Evolutionary conservation across 345 rosid species (phyloP).

Genomic region (Syzygium oleosum): DNA sequence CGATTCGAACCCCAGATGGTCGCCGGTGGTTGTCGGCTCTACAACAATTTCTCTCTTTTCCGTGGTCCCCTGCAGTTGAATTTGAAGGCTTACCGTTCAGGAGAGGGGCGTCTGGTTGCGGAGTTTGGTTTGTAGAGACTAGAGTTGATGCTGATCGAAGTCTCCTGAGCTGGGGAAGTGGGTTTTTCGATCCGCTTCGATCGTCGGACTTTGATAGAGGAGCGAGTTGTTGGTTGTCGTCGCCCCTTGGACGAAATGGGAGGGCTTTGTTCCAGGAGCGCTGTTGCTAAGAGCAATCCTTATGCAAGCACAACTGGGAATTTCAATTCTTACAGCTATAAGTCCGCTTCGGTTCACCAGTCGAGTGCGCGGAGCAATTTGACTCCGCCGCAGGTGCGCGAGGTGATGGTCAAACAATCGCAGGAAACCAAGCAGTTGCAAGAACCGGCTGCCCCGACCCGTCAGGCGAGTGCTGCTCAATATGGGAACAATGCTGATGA

Average conservation of each 20-base stretch:
- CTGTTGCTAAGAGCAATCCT: slow-evolving; percentile 10
- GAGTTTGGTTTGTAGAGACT: neutral
- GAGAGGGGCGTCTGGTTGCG: neutral
- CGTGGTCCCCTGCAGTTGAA: neutral
- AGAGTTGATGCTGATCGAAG: neutral
- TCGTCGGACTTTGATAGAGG: neutral
- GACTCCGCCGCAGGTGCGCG: slow-evolving; percentile 1
- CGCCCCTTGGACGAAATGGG: slow-evolving; percentile 21
- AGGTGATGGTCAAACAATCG: slow-evolving; percentile 14
- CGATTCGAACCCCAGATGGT: neutral
- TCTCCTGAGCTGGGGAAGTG: neutral
- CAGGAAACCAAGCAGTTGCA: slow-evolving; percentile 20
- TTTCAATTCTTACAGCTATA: slow-evolving; percentile 18
- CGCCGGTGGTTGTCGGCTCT: neutral
- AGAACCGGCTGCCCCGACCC: neutral
- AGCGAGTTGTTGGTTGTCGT: neutral
- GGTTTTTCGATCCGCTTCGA: neutral
- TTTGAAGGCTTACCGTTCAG: neutral
- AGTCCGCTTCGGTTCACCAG: slow-evolving; percentile 7
- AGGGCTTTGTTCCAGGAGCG: slow-evolving; percentile 37
- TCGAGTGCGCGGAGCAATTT: slow-evolving; percentile 7
- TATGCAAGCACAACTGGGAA: slow-evolving; percentile 22
- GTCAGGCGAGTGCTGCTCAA: slow-evolving; percentile 7
- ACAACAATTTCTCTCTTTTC: neutral
- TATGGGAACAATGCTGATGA: slow-evolving; percentile 15